These are phyloP conservation scores for Spiromastix sp. DNA, from an alignment of 2,329 filamentous ascomycete species.

Conservation along the genomic window DNA sequence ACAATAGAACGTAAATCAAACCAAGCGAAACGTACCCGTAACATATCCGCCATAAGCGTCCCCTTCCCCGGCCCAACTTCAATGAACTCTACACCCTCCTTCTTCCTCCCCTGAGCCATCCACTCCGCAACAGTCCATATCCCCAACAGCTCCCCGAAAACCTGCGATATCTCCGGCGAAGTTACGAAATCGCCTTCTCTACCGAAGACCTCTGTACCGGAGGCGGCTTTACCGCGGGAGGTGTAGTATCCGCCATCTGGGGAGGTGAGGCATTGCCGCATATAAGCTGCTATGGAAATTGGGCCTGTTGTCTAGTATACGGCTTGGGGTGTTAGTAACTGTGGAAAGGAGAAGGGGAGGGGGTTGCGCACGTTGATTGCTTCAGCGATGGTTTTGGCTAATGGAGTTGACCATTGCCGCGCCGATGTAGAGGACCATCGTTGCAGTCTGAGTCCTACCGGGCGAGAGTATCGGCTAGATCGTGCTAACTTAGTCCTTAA, in stretches of 20 bases:
- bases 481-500: too few relatives aligned
- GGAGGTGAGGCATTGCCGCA: conserved; percentile 96
- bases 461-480: conserved; percentile 9
- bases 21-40: conserved; percentile 50
- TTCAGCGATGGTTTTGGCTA: conserved; percentile 77
- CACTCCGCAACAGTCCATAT: conserved; percentile 96
- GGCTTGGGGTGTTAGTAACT: background rate
- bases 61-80: conserved; percentile 91
- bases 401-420: conserved; percentile 79
- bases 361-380: conserved; percentile 63
- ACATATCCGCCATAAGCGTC: conserved; percentile 92
- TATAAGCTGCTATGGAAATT: conserved; percentile 83
- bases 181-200: conserved; percentile 90
- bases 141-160: conserved; percentile 89
- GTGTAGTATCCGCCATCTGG: conserved; percentile 93
- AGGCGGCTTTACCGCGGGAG: conserved; percentile 47
- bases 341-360: background rate
- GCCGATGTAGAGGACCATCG: conserved; percentile 25
- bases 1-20: background rate
- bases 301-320: conserved; percentile 64
- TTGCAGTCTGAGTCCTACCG: conserved; percentile 11
- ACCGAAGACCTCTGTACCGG: conserved; percentile 77
- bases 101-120: conserved; percentile 75
- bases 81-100: conserved; percentile 70
- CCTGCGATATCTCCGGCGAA: conserved; percentile 91